phyloP scores from a whole-genome alignment of 768 basidiomycete genomes.

The Cystoderma amianthinum region DNA sequence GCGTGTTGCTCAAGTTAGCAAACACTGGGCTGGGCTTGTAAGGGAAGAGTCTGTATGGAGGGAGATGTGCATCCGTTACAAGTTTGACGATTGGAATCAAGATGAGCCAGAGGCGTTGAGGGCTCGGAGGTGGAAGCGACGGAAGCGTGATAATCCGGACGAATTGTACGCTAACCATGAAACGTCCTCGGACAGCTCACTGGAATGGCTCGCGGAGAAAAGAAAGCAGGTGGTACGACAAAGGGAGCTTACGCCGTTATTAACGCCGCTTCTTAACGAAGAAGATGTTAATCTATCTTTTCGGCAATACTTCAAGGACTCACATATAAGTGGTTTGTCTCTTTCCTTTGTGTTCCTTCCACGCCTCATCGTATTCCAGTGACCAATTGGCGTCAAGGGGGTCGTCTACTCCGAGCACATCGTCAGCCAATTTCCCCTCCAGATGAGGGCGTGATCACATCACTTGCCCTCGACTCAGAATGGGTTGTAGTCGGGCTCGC shows the following conservation, averaged over 20 bases:
- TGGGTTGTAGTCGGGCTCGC: slow-evolving; percentile 89
- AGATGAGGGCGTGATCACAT: slow-evolving; percentile 73
- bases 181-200: slow-evolving; percentile 26
- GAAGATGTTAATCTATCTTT: slow-evolving; percentile 42
- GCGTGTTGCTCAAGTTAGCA: slow-evolving; percentile 63
- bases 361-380: slow-evolving; percentile 32
- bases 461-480: slow-evolving; percentile 73
- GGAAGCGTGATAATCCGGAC: slow-evolving; percentile 22
- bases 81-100: slow-evolving; percentile 30
- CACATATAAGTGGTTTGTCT: slow-evolving; percentile 62
- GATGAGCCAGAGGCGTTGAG: slow-evolving; percentile 6
- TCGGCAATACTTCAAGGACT: slow-evolving; percentile 62
- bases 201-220: slow-evolving; percentile 27
- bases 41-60: slow-evolving; percentile 80
- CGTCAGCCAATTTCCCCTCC: slow-evolving; percentile 33
- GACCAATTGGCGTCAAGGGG: slow-evolving; percentile 76
- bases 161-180: slow-evolving; percentile 12
- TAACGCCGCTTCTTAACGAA: not conserved
- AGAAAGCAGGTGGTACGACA: slow-evolving; percentile 9
- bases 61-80: slow-evolving; percentile 56
- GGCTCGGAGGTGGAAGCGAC: slow-evolving; percentile 23
- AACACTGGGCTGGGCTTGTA: slow-evolving; percentile 63
- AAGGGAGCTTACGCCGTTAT: slow-evolving; percentile 4
- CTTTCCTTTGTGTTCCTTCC: slow-evolving; percentile 3
- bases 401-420: slow-evolving; percentile 62